These are phyloP conservation scores for Zygoascus biomembranicola DNA, from an alignment of 805 yeast genomes.

Conservation along the genomic window DNA sequence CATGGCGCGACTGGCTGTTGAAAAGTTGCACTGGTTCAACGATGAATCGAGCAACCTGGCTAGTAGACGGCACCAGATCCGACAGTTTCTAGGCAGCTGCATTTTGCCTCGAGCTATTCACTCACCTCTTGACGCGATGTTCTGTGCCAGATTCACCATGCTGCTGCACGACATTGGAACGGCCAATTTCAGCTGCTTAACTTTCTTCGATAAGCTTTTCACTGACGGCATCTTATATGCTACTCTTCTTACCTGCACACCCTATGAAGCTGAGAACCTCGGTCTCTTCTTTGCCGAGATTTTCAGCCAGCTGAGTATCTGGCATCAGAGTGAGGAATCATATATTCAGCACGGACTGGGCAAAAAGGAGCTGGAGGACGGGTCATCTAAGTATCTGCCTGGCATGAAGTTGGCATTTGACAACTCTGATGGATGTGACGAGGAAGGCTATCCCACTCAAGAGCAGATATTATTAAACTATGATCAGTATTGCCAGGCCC, in stretches of 20 bases:
- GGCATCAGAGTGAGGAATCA: conserved; percentile 33
- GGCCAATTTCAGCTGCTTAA: conserved; percentile 33
- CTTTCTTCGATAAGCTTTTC: conserved; percentile 41
- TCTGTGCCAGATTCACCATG: conserved; percentile 51
- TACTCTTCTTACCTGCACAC: conserved; percentile 60
- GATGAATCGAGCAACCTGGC: conserved; percentile 5
- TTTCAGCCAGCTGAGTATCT: conserved; percentile 38
- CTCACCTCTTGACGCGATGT: conserved; percentile 78
- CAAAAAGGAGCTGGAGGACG: conserved; percentile 3
- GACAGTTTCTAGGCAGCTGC: conserved; percentile 50
- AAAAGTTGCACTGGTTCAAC: conserved; percentile 25
- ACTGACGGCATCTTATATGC: conserved; percentile 41
- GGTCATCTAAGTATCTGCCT: conserved; percentile 15
- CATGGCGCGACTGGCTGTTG: conserved; percentile 24
- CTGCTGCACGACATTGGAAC: conserved; percentile 37
- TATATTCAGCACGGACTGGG: conserved; percentile 28
- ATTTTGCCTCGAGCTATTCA: conserved; percentile 68
- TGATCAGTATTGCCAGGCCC: conserved; percentile 31
- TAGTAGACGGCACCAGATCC: conserved; percentile 13
- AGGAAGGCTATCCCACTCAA: background rate
- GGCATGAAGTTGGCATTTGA: conserved; percentile 19
- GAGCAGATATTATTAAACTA: conserved; percentile 18
- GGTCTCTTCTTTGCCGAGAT: conserved; percentile 64
- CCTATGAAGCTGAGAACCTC: conserved; percentile 71
- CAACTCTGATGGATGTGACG: conserved; percentile 13